A percentile compares a stretch with the other conserved stretches of the same genome.
Conservation (phyloP, 78 protist species). For the Goniomonas avonlea region DNA sequence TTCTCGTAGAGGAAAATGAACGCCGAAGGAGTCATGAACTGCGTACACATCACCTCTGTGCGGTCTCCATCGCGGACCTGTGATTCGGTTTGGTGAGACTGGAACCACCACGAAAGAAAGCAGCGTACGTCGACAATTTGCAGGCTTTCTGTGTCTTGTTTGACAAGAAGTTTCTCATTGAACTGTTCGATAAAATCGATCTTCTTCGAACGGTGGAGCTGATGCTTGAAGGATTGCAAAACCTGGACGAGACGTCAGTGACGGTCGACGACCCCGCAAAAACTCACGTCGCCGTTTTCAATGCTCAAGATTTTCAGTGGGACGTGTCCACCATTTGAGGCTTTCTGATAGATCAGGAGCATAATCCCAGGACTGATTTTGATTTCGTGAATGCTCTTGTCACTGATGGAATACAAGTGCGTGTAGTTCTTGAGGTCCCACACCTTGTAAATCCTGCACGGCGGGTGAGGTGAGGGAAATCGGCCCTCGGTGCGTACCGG, state of each 20-base stretch:
- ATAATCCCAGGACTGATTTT: slow-evolving; percentile 10
- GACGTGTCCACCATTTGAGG: slow-evolving; percentile 6
- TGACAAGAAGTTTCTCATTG: slow-evolving; percentile 33
- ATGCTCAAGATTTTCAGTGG: slow-evolving; percentile 7
- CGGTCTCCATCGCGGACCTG: neutral
- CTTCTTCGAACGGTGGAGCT: slow-evolving; percentile 2
- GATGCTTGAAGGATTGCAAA: slow-evolving; percentile 11
- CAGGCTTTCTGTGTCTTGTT: slow-evolving; percentile 12
- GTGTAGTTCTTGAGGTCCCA: slow-evolving; percentile 20
- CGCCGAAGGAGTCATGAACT: slow-evolving; percentile 15
- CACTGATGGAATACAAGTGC: neutral
- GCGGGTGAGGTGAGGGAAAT: no score
- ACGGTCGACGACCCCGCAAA: neutral
- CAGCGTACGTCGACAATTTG: slow-evolving; percentile 15
- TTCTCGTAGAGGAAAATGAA: slow-evolving; percentile 27
- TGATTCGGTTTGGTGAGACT: neutral
- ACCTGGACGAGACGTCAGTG: neutral
- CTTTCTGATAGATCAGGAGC: neutral
- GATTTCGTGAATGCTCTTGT: slow-evolving; percentile 11
- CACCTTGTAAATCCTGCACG: neutral
- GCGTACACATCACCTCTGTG: neutral
- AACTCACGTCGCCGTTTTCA: neutral
- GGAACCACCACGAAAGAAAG: no score
- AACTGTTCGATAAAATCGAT: slow-evolving; percentile 32
- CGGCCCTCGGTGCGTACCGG: no score